phyloP scores from a whole-genome alignment of 331 rosid genomes.

The Malus hybrid region DNA sequence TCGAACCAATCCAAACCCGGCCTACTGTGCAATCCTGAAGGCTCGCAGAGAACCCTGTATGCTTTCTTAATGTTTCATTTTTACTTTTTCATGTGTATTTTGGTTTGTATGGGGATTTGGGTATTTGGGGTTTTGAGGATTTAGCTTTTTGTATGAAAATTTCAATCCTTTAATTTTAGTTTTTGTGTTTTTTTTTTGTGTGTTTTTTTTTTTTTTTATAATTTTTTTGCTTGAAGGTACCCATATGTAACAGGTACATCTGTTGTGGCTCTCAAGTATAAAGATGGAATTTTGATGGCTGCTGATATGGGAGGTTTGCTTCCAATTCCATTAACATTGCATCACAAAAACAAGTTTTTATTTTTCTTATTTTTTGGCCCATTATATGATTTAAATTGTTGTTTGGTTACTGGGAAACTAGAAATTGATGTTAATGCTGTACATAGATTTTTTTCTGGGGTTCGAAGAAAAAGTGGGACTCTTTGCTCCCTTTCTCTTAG shows the following conservation, averaged over 20 bases:
- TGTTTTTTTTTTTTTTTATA: neutral
- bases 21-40: constrained; percentile 28
- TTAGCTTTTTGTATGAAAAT: neutral
- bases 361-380: neutral
- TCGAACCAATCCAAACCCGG: constrained; percentile 20
- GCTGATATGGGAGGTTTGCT: constrained; percentile 79
- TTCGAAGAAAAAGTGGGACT: neutral
- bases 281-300: constrained; percentile 78
- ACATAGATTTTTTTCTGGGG: neutral
- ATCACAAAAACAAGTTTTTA: neutral
- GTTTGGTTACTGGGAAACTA: neutral
- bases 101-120: neutral
- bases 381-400: neutral
- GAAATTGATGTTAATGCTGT: neutral
- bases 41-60: constrained; percentile 58
- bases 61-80: neutral
- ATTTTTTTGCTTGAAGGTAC: constrained; percentile 29
- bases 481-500: neutral
- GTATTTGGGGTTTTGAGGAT: neutral
- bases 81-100: neutral
- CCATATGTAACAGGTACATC: constrained; percentile 82
- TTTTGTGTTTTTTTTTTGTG: neutral
- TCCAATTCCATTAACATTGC: neutral
- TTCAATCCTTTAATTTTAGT: neutral
- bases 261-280: constrained; percentile 72